phyloP scores from a whole-genome alignment of 306 rosid genomes.

The Luffa aegyptiaca region DNA sequence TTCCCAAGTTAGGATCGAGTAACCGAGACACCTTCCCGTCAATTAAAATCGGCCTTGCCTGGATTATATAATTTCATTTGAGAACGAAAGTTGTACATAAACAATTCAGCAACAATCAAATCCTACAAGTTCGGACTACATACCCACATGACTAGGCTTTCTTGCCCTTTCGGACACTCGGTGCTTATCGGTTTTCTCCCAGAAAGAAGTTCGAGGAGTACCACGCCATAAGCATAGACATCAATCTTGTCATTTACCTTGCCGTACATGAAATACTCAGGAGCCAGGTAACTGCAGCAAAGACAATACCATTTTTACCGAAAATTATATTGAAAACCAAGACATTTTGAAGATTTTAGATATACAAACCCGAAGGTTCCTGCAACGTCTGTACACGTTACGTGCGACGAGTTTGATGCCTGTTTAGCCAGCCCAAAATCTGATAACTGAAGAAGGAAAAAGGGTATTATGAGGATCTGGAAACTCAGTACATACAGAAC shows the following conservation, averaged over 20 bases:
- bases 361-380: conserved; percentile 92
- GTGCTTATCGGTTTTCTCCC: conserved; percentile 86
- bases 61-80: conserved; percentile 18
- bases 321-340: not conserved
- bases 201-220: conserved; percentile 88
- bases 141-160: conserved; percentile 98
- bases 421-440: conserved; percentile 95
- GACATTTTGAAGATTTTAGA: not conserved
- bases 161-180: conserved; percentile 73
- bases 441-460: conserved; percentile 52
- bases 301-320: not conserved
- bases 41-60: conserved; percentile 79
- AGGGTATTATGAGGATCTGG: conserved; percentile 10
- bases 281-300: conserved; percentile 83
- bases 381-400: conserved; percentile 89
- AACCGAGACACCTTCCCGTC: conserved; percentile 58
- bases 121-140: conserved; percentile 17
- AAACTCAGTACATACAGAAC: not conserved
- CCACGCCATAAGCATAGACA: conserved; percentile 86
- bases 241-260: conserved; percentile 87
- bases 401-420: conserved; percentile 66
- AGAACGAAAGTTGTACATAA: conserved; percentile 7
- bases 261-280: conserved; percentile 96
- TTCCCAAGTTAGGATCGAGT: conserved; percentile 61
- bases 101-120: not conserved